Percentiles rank a stretch among this genome's conserved stretches.
Evolutionary conservation across 495 filamentous ascomycete species (phyloP).

Genomic region (Acidiella bohemica): DNA sequence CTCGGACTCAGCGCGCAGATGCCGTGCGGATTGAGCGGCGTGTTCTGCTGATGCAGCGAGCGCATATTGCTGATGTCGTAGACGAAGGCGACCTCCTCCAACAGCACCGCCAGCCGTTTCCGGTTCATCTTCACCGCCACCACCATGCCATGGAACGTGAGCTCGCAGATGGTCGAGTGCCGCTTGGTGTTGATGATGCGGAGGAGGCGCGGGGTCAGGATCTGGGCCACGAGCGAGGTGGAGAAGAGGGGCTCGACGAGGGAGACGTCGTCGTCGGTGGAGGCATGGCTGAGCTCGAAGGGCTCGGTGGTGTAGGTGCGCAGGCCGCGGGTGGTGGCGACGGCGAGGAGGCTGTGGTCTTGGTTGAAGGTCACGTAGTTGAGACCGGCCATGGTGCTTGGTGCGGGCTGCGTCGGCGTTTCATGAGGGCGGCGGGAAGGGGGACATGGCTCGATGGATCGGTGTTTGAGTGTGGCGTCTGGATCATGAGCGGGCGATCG

Average conservation of each 20-base stretch:
- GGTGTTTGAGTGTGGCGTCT: not conserved
- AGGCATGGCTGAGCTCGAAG: constrained; percentile 84
- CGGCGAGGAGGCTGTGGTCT: constrained; percentile 83
- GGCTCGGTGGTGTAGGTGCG: constrained; percentile 93
- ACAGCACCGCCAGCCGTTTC: constrained; percentile 79
- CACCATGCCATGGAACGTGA: constrained; percentile 90
- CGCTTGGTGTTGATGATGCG: constrained; percentile 97
- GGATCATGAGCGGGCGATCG: no score
- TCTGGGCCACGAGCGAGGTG: constrained; percentile 89
- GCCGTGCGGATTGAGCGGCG: constrained; percentile 35
- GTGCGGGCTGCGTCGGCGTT: not conserved
- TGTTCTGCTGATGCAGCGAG: constrained; percentile 30
- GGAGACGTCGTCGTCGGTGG: constrained; percentile 81
- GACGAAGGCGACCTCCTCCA: constrained; percentile 91
- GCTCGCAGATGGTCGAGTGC: constrained; percentile 92
- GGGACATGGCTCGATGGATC: not conserved
- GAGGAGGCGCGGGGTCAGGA: constrained; percentile 75
- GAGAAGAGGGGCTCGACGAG: constrained; percentile 98
- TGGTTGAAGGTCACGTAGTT: constrained; percentile 99
- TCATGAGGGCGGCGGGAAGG: not conserved
- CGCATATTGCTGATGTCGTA: constrained; percentile 99
- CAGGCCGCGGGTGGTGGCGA: constrained; percentile 81
- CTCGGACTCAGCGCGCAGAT: constrained; percentile 88
- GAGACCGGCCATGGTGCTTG: constrained; percentile 46
- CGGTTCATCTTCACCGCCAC: constrained; percentile 86